Base-by-base conservation (phyloP, 192 early-diverging fungal genomes). In the Globomyces pollinis-pini region DNA sequence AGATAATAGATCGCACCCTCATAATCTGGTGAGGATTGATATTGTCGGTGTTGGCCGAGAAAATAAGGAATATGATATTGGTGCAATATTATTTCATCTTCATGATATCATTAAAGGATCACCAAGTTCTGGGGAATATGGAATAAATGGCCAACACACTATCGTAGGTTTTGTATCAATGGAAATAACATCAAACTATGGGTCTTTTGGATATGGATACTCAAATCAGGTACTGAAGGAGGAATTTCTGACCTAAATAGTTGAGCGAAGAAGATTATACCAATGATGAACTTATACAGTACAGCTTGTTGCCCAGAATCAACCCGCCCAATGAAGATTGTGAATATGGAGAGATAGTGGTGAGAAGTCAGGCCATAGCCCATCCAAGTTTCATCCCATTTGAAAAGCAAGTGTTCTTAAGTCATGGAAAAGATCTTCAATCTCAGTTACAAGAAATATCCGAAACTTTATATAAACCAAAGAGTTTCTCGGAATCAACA, bases 121-220 rank as follows among this genome's bases (percentile, higher is more conserved):
- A 21, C 34, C 49, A 20, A 5, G 34, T 12, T 20, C 32, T 6
- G 26, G 16, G 18, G 23, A 24, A 44, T 75, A 74, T 53, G 28
- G 11, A 12, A 43, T 52, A 6, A 20, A 42, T 59, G 59, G 63
- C 59, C 3, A 75, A 57, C 8, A 77, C 38, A 53, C 57, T 12
- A 59, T 59, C 15, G 61, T 77, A 1, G 75, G 75, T 16, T 59
- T 64, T 18, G 63, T 76, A 16, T 62, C 69, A 35, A 50, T 77
- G 33, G 75, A 77, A 35, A 44, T 77, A 13, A 77, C 75, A 4
- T 76, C 64, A 41, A 65, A 71, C 34, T 77, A 77, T 50, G 75
- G 75, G 1, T 32, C 38, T 18, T 77, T 77, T 50, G 75, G 75
- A n/a, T 77, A 77, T 42, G 75, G 75, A 7, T 53, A 59, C n/a